Conservation (phyloP, 192 early-diverging fungal species). For the Obelidium mucronatum region DNA sequence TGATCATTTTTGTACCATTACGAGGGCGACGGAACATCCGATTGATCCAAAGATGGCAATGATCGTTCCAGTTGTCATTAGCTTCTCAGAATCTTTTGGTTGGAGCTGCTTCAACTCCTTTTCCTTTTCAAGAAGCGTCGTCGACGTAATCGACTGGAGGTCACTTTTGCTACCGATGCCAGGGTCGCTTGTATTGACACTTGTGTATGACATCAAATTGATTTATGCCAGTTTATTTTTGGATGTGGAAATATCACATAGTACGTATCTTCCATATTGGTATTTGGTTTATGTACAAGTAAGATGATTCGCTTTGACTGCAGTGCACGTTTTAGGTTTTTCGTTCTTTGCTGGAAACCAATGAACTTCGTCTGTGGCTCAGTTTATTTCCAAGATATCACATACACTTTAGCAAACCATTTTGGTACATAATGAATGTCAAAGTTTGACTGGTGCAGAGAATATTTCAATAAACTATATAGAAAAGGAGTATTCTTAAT, state of each 20-base stretch:
- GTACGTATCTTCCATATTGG: too few relatives aligned
- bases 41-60: slow-evolving; percentile 5
- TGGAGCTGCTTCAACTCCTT: neutral
- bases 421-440: slow-evolving; percentile 36
- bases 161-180: neutral
- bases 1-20: neutral
- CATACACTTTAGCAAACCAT: neutral
- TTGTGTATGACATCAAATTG: too few relatives aligned
- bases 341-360: too few relatives aligned
- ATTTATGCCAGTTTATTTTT: too few relatives aligned
- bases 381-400: neutral
- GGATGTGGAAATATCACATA: too few relatives aligned
- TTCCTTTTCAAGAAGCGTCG: slow-evolving; percentile 1
- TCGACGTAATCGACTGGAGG: neutral
- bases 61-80: neutral
- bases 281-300: neutral
- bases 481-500: neutral
- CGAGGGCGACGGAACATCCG: neutral
- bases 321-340: too few relatives aligned
- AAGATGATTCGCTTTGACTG: too few relatives aligned
- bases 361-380: too few relatives aligned
- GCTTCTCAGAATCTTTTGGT: neutral
- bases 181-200: too few relatives aligned
- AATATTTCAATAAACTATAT: slow-evolving; percentile 57
- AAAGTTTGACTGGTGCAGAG: slow-evolving; percentile 41